Conservation (phyloP, 1,284 basidiomycete species). For the Cryptococcus sp. region DNA sequence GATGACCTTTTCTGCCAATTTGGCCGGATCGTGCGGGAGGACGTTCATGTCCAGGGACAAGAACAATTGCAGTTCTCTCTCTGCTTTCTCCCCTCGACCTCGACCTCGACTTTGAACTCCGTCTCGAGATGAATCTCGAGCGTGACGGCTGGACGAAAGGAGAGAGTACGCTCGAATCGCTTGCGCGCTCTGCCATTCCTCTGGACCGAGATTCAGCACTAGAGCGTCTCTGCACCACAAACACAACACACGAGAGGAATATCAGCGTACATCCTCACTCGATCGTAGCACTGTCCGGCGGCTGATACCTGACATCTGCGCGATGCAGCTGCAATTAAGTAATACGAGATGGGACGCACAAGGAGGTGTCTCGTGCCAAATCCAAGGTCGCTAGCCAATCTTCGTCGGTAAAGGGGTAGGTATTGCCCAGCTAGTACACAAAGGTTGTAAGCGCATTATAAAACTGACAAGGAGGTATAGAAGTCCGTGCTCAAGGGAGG, state of each 20-base stretch:
- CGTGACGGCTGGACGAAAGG: conserved; percentile 4
- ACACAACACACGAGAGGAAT: no score
- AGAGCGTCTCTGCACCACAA: conserved; percentile 45
- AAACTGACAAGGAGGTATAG: no score
- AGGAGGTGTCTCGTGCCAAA: conserved; percentile 41
- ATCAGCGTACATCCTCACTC: conserved; percentile 1
- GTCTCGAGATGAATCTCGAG: no score
- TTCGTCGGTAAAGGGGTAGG: conserved; percentile 44
- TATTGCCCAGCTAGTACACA: conserved; percentile 50
- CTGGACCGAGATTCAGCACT: conserved; percentile 52
- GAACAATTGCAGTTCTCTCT: conserved; percentile 36
- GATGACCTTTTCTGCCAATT: conserved; percentile 27
- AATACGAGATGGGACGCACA: conserved; percentile 32
- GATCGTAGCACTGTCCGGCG: not conserved
- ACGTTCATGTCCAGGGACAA: conserved; percentile 53
- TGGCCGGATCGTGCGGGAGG: conserved; percentile 27
- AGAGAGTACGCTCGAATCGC: conserved; percentile 41
- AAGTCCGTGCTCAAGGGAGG: no score
- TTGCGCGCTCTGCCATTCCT: conserved; percentile 52
- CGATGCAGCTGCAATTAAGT: no score
- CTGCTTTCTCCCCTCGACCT: no score
- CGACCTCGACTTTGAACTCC: no score
- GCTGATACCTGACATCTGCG: no score
- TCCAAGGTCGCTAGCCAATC: conserved; percentile 49
- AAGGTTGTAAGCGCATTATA: no score